A percentile compares a stretch with the other conserved stretches of the same genome.
Evolutionary conservation across 2,329 filamentous ascomycete species (phyloP).

Genomic region (Fusarium mexicanum): DNA sequence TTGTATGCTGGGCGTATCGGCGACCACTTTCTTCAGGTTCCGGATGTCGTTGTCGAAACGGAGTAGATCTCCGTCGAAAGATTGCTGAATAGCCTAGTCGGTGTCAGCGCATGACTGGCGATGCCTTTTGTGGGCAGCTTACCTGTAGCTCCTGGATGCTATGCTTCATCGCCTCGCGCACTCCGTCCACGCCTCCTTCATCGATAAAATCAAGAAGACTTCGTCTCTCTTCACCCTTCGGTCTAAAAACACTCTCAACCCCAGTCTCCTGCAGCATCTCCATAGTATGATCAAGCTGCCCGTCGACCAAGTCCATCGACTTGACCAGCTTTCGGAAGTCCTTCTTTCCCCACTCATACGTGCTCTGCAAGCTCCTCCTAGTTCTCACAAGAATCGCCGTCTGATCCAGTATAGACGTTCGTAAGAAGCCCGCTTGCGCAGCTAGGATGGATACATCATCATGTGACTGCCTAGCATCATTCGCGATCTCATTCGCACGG

Average conservation of each 20-base stretch:
- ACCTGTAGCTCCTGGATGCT: constrained; percentile 78
- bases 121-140: constrained; percentile 6
- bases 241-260: constrained; percentile 72
- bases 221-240: constrained; percentile 65
- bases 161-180: constrained; percentile 73
- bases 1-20: constrained; percentile 51
- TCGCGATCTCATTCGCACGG: constrained; percentile 87
- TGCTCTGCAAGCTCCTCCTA: constrained; percentile 60
- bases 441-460: constrained; percentile 81
- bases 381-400: constrained; percentile 61
- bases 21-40: constrained; percentile 68
- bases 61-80: constrained; percentile 79
- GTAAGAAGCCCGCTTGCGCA: constrained; percentile 75
- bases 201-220: constrained; percentile 81
- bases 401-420: constrained; percentile 68
- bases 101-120: constrained; percentile 8
- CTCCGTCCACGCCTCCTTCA: constrained; percentile 71
- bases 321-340: constrained; percentile 71
- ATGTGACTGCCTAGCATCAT: constrained; percentile 75
- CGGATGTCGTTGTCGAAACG: constrained; percentile 80
- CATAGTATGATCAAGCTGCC: constrained; percentile 73
- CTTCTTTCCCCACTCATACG: constrained; percentile 66
- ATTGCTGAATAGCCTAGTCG: constrained; percentile 67
- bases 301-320: constrained; percentile 73
- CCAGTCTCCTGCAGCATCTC: constrained; percentile 69